Conservation (phyloP, 2,329 filamentous ascomycete genomes). For the Penicillium vulpinum region DNA sequence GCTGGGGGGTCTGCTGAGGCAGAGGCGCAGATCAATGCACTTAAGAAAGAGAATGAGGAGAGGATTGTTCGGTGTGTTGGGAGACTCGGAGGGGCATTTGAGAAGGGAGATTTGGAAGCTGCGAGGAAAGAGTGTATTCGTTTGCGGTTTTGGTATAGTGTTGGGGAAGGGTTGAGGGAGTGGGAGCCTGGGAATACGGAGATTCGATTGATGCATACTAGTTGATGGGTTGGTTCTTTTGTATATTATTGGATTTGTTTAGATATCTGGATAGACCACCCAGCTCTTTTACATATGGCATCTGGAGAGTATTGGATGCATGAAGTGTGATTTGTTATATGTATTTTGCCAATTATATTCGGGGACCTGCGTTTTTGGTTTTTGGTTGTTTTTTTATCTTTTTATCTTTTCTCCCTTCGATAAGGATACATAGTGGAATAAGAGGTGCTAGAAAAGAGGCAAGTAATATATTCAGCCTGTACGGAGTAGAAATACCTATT, state of each 20-base stretch:
- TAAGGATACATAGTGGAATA: background rate
- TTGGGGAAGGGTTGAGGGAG: conserved; percentile 73
- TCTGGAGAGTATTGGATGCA: background rate
- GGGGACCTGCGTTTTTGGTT: background rate
- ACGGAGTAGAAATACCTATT: too few relatives aligned
- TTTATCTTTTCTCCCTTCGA: too few relatives aligned
- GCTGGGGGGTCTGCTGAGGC: conserved; percentile 51
- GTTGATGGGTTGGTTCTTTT: conserved; percentile 34
- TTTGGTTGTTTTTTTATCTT: background rate
- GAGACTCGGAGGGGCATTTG: conserved; percentile 65
- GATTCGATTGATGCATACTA: conserved; percentile 54
- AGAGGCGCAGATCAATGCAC: conserved; percentile 62
- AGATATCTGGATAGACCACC: background rate
- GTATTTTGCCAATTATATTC: background rate
- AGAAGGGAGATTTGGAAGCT: conserved; percentile 61
- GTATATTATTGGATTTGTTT: conserved; percentile 1
- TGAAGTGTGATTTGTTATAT: background rate
- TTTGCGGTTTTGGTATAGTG: conserved; percentile 88
- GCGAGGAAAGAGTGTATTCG: conserved; percentile 73
- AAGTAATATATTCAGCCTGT: background rate
- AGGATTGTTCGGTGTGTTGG: conserved; percentile 65
- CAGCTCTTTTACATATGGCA: background rate
- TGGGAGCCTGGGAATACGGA: conserved; percentile 76
- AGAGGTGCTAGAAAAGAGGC: background rate
- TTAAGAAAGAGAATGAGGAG: conserved; percentile 67